A percentile compares a stretch with the other conserved stretches of the same genome.
Evolutionary conservation across 345 rosid genomes (phyloP).

Genomic region (Lepidium sativum): DNA sequence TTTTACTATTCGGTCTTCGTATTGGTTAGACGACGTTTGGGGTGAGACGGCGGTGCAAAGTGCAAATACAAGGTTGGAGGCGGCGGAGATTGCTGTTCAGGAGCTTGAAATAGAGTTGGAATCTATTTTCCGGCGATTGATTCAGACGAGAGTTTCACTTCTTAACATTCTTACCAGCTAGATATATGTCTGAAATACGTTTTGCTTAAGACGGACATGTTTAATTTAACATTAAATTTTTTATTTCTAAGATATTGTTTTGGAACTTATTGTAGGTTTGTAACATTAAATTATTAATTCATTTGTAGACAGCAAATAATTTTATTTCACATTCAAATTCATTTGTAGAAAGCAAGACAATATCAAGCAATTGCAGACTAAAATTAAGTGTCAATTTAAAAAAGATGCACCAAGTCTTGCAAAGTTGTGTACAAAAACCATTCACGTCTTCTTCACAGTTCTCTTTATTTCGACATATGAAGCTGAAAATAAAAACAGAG

Average conservation of each 20-base stretch:
- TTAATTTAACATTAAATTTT: background rate
- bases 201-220: background rate
- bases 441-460: constrained; percentile 8
- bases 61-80: constrained; percentile 60
- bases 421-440: constrained; percentile 18
- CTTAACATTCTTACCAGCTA: constrained; percentile 59
- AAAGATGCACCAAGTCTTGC: constrained; percentile 16
- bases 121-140: constrained; percentile 58
- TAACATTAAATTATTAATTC: background rate
- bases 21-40: constrained; percentile 30
- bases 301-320: background rate
- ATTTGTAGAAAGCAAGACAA: background rate
- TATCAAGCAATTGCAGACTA: background rate
- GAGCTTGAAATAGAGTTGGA: constrained; percentile 60
- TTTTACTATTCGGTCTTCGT: constrained; percentile 28
- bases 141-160: constrained; percentile 76
- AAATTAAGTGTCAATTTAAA: too few relatives aligned
- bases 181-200: background rate
- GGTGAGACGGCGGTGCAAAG: constrained; percentile 49
- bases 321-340: background rate
- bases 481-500: constrained; percentile 7
- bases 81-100: constrained; percentile 58
- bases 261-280: background rate
- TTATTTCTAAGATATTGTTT: background rate
- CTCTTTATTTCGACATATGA: constrained; percentile 18